These are phyloP conservation scores for Starmerella tilneyi DNA, from an alignment of 805 yeast genomes.

Conservation along the genomic window DNA sequence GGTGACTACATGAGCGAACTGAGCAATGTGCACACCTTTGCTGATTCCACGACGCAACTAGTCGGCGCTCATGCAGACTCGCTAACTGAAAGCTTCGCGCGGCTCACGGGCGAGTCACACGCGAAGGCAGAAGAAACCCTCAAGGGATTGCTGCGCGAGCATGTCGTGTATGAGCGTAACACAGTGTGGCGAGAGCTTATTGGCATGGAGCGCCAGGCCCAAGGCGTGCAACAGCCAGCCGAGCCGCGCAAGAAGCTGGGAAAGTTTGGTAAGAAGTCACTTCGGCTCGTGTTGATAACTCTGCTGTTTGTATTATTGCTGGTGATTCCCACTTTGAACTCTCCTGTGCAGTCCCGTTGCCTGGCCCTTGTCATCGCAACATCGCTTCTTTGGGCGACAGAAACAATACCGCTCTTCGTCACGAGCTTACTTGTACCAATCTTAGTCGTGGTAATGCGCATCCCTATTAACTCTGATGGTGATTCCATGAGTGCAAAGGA, in stretches of 20 bases:
- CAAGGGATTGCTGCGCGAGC: conserved; percentile 62
- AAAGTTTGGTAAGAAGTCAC: background rate
- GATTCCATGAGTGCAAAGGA: conserved; percentile 48
- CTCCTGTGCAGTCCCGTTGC: conserved; percentile 63
- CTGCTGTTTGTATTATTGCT: conserved; percentile 42
- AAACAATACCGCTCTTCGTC: conserved; percentile 81
- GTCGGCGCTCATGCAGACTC: conserved; percentile 48
- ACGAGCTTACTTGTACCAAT: conserved; percentile 80
- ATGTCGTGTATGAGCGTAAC: conserved; percentile 93
- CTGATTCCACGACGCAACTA: conserved; percentile 36
- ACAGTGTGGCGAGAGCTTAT: conserved; percentile 97
- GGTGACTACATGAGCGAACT: conserved; percentile 45
- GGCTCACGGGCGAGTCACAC: conserved; percentile 36
- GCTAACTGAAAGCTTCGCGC: conserved; percentile 47
- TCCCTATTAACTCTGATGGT: conserved; percentile 32
- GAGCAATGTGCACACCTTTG: conserved; percentile 45
- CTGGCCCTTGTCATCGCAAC: conserved; percentile 73
- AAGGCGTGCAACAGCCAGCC: conserved; percentile 12
- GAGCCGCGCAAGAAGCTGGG: conserved; percentile 21
- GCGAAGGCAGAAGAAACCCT: conserved; percentile 42
- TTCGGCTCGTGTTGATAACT: conserved; percentile 38
- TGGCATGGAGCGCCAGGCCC: conserved; percentile 64
- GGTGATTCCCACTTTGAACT: conserved; percentile 35
- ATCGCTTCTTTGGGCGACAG: conserved; percentile 91
- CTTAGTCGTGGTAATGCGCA: conserved; percentile 61